Percentiles rank a stretch among this genome's conserved stretches.
Conservation (phyloP, 306 rosid species). For the Lablab purpureus region DNA sequence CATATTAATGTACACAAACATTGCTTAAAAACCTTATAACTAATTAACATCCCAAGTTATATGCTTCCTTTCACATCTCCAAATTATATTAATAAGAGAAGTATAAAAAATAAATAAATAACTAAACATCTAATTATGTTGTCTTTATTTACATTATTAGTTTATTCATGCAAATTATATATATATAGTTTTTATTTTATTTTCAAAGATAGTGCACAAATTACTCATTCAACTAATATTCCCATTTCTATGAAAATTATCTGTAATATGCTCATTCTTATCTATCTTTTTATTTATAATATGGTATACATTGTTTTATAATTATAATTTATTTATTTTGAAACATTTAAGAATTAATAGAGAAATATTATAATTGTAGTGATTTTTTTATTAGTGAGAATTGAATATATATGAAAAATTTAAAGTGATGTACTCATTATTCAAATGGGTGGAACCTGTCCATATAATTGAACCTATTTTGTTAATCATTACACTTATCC, state of each 20-base stretch:
- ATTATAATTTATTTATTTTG: neutral
- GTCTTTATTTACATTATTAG: neutral
- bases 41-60: constrained; percentile 38
- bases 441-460: too few relatives aligned
- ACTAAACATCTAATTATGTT: neutral
- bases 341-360: neutral
- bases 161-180: neutral
- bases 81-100: neutral
- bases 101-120: too few relatives aligned
- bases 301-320: neutral
- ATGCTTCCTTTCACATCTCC: constrained; percentile 11
- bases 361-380: neutral
- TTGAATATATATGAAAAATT: too few relatives aligned
- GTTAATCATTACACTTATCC: neutral
- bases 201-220: neutral
- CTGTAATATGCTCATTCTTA: neutral
- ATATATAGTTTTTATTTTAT: neutral
- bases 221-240: neutral
- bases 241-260: neutral
- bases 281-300: neutral
- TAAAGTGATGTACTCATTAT: too few relatives aligned
- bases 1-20: constrained; percentile 37
- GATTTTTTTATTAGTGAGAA: too few relatives aligned
- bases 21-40: constrained; percentile 49
- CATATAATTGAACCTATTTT: neutral